Conservation (phyloP, 371 early-diverging fungal species). For the Sporodiniella umbellata region DNA sequence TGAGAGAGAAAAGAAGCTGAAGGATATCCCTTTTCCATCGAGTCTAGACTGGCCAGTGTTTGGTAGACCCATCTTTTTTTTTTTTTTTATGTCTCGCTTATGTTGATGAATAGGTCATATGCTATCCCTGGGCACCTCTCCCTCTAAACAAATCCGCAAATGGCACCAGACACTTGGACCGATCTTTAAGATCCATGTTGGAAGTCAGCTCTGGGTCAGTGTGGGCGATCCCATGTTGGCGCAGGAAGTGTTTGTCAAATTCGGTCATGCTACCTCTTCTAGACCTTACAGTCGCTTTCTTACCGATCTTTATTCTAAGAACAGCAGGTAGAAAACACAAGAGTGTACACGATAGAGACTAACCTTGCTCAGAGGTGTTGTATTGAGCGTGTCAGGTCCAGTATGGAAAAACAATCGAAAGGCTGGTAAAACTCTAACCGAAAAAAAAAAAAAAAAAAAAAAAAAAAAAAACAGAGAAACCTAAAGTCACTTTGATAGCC, state of each 20-base stretch:
- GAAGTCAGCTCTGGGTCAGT: slow-evolving; percentile 10
- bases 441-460: too few species aligned
- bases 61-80: too few species aligned
- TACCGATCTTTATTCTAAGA: background rate
- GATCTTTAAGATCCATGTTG: slow-evolving; percentile 11
- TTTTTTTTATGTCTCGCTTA: too few species aligned
- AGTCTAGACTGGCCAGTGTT: too few species aligned
- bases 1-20: too few species aligned
- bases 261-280: slow-evolving; percentile 7
- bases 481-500: background rate
- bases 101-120: slow-evolving; percentile 18
- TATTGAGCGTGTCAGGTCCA: slow-evolving; percentile 4
- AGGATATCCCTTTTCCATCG: too few species aligned
- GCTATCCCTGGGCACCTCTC: slow-evolving; percentile 11
- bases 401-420: background rate
- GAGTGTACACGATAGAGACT: too few species aligned
- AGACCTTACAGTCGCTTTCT: background rate
- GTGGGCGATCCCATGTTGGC: slow-evolving; percentile 12
- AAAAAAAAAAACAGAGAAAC: too few species aligned
- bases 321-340: background rate
- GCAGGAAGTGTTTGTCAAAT: slow-evolving; percentile 18
- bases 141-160: slow-evolving; percentile 1
- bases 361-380: too few species aligned
- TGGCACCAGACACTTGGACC: slow-evolving; percentile 18
- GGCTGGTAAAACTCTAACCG: slow-evolving; percentile 11